Evolutionary conservation across 176 grass and related monocot species (phyloP), one percentile per base, ranked within the genome.

Genomic region (Urochloa ruziziensis): DNA sequence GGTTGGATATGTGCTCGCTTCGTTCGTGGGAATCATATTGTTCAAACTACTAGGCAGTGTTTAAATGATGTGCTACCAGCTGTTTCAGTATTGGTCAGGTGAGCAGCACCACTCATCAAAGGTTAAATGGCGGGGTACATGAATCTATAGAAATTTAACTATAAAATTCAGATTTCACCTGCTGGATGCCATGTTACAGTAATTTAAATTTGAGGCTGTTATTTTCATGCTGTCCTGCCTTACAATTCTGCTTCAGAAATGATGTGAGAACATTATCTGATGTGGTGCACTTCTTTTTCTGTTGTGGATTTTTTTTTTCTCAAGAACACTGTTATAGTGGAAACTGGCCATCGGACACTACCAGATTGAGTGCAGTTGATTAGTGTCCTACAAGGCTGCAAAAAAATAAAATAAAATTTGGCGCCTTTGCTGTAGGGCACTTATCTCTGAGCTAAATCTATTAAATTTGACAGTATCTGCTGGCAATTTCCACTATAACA

Each of bases 41-140:
- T 71, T 47, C 7, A 2, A 28, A 71, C 24, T 47, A 71, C 24
- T 29, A 2, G 3, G 24, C 42, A 3, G 3, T 47, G 0, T 40
- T 43, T 46, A 71, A 71, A 47, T 71, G 15, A 29, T 18, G 42
- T 47, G 24, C 14, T 4, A 47, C 8, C 42, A 71, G 29, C 42
- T 71, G n/a, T 14, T 70, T 46, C 46, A 17, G 39, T 70, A 70
- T 70, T 70, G 65, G 27, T 70, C 40, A 70, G 67, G 40, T 70
- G n/a, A 70, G n/a, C 24, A 28, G n/a, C 25, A 47, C 40, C 16
- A 4, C n/a, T 3, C 7, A 11, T 46, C 16, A 47, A 8, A 46
- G 10, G 21, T 46, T 27, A 69, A 69, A 24, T 44, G 11, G 43
- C 27, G 36, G 0, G 2, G 37, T 44, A 27, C 19, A 27, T 70